Evolutionary conservation across 1,284 basidiomycete species (phyloP).

Genomic region (Cryptococcus amylolentus): DNA sequence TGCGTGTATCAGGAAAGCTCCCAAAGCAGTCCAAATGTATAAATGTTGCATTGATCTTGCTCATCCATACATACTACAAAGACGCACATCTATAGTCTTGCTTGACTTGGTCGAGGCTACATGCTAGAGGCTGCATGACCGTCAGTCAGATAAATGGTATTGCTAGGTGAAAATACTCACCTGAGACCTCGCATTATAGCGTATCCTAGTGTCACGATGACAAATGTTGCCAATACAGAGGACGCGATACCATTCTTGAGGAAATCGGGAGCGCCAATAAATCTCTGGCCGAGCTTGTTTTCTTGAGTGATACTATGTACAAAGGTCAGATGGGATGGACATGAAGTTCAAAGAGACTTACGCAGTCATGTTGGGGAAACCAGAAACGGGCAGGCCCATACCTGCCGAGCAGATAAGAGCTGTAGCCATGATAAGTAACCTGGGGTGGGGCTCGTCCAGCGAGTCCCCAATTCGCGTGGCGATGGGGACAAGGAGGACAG

Average conservation of each 20-base stretch:
- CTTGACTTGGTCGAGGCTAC: too few species aligned
- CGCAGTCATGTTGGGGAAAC: slow-evolving; percentile 96
- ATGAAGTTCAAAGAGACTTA: slow-evolving; percentile 52
- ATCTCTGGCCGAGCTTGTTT: slow-evolving; percentile 87
- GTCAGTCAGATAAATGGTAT: too few species aligned
- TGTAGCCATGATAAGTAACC: slow-evolving; percentile 82
- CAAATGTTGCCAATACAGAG: slow-evolving; percentile 76
- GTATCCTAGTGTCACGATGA: slow-evolving; percentile 78
- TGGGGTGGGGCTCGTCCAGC: slow-evolving; percentile 64
- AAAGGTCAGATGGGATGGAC: background rate
- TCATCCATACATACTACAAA: too few species aligned
- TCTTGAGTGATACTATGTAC: slow-evolving; percentile 77
- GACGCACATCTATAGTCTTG: too few species aligned
- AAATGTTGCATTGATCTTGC: too few species aligned
- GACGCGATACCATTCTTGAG: slow-evolving; percentile 90
- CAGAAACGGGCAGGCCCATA: slow-evolving; percentile 97
- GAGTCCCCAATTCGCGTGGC: slow-evolving; percentile 83
- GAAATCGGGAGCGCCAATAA: slow-evolving; percentile 82
- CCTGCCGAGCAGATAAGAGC: slow-evolving; percentile 89
- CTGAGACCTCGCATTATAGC: slow-evolving; percentile 52
- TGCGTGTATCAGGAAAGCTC: too few species aligned
- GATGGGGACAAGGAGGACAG: slow-evolving; percentile 92
- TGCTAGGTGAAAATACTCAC: slow-evolving; percentile 9
- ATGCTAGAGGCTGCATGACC: too few species aligned
- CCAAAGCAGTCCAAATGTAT: too few species aligned